A percentile compares a stretch with the other conserved stretches of the same genome.
Evolutionary conservation across 75 land plant species (phyloP).

Genomic region (Picea sitchensis): DNA sequence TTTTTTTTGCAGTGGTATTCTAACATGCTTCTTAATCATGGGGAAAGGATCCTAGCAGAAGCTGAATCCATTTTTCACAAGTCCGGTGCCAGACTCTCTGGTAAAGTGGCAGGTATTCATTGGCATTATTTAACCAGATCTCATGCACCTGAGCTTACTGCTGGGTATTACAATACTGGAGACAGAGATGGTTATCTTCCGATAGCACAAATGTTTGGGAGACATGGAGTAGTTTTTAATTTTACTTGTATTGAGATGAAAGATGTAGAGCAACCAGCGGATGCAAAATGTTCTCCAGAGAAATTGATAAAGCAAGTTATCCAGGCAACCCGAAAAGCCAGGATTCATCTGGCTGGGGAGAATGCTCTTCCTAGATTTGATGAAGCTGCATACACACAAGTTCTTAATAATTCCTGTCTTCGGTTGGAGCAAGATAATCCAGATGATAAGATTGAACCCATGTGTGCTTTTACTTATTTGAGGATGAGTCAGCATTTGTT

Average conservation of each 20-base stretch:
- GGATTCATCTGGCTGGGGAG: slow-evolving; percentile 26
- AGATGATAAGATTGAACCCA: slow-evolving; percentile 23
- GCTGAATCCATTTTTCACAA: slow-evolving; percentile 17
- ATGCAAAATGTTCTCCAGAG: slow-evolving; percentile 52
- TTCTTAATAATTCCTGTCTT: slow-evolving; percentile 24
- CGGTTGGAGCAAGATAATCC: slow-evolving; percentile 1
- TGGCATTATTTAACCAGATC: slow-evolving; percentile 30
- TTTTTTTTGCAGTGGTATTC: slow-evolving; percentile 31
- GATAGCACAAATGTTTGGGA: slow-evolving; percentile 24
- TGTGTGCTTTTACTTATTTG: slow-evolving; percentile 75
- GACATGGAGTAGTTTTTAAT: slow-evolving; percentile 21
- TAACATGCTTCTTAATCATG: slow-evolving; percentile 21
- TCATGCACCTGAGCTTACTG: slow-evolving; percentile 27
- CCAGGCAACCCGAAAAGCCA: slow-evolving; percentile 17
- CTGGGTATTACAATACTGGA: slow-evolving; percentile 24
- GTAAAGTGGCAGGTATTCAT: slow-evolving; percentile 31
- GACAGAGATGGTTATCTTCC: slow-evolving; percentile 25
- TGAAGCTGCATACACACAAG: slow-evolving; percentile 18
- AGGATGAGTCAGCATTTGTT: slow-evolving; percentile 70
- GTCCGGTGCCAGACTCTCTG: slow-evolving; percentile 12
- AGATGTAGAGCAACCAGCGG: slow-evolving; percentile 18
- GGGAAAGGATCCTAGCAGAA: slow-evolving; percentile 14
- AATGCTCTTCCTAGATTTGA: slow-evolving; percentile 29
- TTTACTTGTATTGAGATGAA: slow-evolving; percentile 33
- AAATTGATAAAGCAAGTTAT: slow-evolving; percentile 25